Percentiles rank a stretch among this genome's conserved stretches.
Conservation (phyloP, 2,329 filamentous ascomycete species). For the Colletotrichum gigasporum region DNA sequence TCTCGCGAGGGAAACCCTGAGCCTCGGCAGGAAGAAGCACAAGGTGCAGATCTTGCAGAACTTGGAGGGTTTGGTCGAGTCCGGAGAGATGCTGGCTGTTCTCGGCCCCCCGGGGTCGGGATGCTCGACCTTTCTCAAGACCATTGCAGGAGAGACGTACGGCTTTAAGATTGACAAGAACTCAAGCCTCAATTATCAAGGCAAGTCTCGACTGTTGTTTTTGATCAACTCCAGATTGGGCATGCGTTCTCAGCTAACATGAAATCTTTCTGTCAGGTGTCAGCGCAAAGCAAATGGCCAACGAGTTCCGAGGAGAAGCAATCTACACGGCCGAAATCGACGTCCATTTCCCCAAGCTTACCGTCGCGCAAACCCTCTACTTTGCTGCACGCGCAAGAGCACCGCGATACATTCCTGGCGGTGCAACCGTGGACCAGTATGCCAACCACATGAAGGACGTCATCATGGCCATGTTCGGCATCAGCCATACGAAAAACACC, state of each 20-base stretch:
- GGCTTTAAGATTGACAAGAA: conserved; percentile 54
- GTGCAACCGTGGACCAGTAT: conserved; percentile 51
- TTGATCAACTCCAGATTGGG: too few species aligned
- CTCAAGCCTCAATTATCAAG: conserved; percentile 26
- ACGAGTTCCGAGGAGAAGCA: conserved; percentile 61
- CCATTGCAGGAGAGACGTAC: conserved; percentile 70
- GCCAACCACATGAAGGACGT: conserved; percentile 69
- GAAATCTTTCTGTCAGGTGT: too few species aligned
- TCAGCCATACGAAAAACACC: conserved; percentile 74
- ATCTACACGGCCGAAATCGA: conserved; percentile 76
- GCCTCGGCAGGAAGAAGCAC: conserved; percentile 27
- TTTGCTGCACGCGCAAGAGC: conserved; percentile 67
- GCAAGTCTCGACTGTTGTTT: too few species aligned
- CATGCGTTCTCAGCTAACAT: too few species aligned
- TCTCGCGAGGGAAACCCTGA: too few species aligned
- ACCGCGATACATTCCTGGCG: conserved; percentile 57
- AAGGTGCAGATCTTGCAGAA: conserved; percentile 59
- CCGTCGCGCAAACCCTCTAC: conserved; percentile 69
- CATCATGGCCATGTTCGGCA: conserved; percentile 78
- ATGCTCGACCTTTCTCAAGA: conserved; percentile 77
- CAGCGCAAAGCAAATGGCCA: conserved; percentile 26
- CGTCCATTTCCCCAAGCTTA: conserved; percentile 67
- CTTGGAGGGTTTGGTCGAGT: conserved; percentile 60
- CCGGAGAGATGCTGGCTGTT: conserved; percentile 66
- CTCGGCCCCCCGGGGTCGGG: conserved; percentile 63